Evolutionary conservation across 1,139 yeast genomes (phyloP).

Genomic region (Zygosaccharomyces pseudobailii): DNA sequence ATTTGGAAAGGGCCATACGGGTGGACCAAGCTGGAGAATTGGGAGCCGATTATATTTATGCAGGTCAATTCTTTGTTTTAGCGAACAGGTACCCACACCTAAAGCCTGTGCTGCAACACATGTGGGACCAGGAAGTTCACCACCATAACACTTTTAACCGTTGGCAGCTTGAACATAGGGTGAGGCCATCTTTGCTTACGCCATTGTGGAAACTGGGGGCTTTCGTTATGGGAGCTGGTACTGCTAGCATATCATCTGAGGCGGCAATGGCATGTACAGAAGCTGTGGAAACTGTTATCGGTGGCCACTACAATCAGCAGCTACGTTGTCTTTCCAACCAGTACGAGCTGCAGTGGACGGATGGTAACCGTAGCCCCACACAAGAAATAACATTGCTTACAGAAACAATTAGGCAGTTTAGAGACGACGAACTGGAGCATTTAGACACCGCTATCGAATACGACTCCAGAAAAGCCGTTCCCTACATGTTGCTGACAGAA

Average conservation of each 20-base stretch:
- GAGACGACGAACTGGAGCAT: slow-evolving; percentile 96
- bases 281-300: slow-evolving; percentile 97
- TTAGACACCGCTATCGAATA: slow-evolving; percentile 87
- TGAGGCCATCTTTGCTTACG: slow-evolving; percentile 83
- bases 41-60: slow-evolving; percentile 93
- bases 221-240: slow-evolving; percentile 74
- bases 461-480: slow-evolving; percentile 91
- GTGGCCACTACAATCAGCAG: slow-evolving; percentile 91
- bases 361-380: slow-evolving; percentile 39
- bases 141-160: slow-evolving; percentile 83
- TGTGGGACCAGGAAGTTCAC: slow-evolving; percentile 97
- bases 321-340: slow-evolving; percentile 68
- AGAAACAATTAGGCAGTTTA: slow-evolving; percentile 62
- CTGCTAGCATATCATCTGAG: slow-evolving; percentile 84
- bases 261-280: slow-evolving; percentile 99
- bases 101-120: slow-evolving; percentile 72
- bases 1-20: slow-evolving; percentile 68
- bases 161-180: slow-evolving; percentile 70
- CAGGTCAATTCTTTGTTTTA: slow-evolving; percentile 81
- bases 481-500: slow-evolving; percentile 83
- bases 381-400: slow-evolving; percentile 59
- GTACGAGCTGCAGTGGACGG: slow-evolving; percentile 44
- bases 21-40: slow-evolving; percentile 98
- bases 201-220: slow-evolving; percentile 96
- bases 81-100: slow-evolving; percentile 66